Base-by-base conservation (phyloP, 2,329 filamentous ascomycete species). In the Chrysoporthe puriensis region DNA sequence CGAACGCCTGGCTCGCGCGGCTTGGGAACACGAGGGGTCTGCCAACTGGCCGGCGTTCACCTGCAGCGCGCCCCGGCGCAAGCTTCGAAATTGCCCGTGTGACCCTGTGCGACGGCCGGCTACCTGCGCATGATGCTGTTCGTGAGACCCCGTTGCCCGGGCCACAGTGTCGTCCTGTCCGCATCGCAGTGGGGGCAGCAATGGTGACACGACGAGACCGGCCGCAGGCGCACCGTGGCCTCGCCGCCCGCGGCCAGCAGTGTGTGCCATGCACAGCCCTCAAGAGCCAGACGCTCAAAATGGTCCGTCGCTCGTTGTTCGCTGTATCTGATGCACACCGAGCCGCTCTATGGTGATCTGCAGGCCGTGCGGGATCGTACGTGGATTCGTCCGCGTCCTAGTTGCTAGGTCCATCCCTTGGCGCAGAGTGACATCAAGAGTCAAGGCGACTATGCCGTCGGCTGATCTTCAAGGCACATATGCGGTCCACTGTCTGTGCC, bases 21-120 rank as follows among this genome's bases (percentile, higher is more conserved):
- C 6, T 2, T 46, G 13, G 44, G 13, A n/a, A 57, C 54, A 36
- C 54, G 54, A 57, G 2, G 8, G 43, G 42, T 18, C 34, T 52
- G 34, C 34, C 60, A n/a, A n/a, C 18, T 11, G 5, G 40, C 46
- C n/a, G 50, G 26, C 16, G 21, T 21, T 42, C 18, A 42, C 59
- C 11, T 60, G 54, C 26, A 50, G 32, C n/a, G 26, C 26, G 62
- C 63, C 59, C 67, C 64, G 63, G 60, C 40, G 44, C 58, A 66
- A 69, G 64, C 61, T 52, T 52, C 59, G 59, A 63, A 54, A 46
- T 62, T 66, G 60, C 67, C 67, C 44, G 63, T 65, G 34, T 42
- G 26, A 65, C 56, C n/a, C 44, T 61, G 60, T 63, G 48, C 67
- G 13, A 66, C 60, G 57, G 60, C 54, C 32, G 54, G 62, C 58